Evolutionary conservation across 2,329 filamentous ascomycete genomes (phyloP), one percentile per base, ranked within the genome.

Genomic region (Colletotrichum acutatum): DNA sequence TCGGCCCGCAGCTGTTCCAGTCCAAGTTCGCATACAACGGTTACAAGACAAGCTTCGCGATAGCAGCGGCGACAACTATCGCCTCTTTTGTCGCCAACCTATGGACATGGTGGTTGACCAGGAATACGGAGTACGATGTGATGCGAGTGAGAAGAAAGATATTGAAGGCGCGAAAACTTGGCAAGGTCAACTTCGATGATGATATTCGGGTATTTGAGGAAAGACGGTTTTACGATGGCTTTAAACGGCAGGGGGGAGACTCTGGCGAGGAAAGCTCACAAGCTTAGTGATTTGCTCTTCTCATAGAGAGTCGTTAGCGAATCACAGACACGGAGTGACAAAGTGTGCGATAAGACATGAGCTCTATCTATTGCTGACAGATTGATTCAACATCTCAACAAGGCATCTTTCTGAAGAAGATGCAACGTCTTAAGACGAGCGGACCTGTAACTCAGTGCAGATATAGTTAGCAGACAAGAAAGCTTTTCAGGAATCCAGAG

Each of bases 1-100:
- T 86, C 30, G 84, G 82, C 0, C 84, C 84, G 0, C 84, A 86
- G 74, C 76, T 86, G 0, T 86, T 86, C 76, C 82, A 83, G 74
- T 80, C 78, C 2, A 80, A 80, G 58, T 86, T 79, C 71, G 84
- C 84, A 6, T 75, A 82, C 70, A 82, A 85, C 30, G 68, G 77
- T 19, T 78, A 78, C 75, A 76, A 78, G 61, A 75, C 73, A 14
- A 77, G 75, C 60, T 79, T 78, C 30, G 77, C 77, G 37, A 78
- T 79, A 22, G 75, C 76, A 1, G 77, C 75, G 4, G 74, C 75
- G 12, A 74, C 65, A 2, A 76, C 77, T 8, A 74, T 76, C 7
- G 75, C 76, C 7, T 77, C 68, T n/a, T 78, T 77, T 57, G 30
- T 78, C n/a, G 74, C 71, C 14, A 78, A 77, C 11, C 22, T 76